Base-by-base conservation (phyloP, 257 asterid genomes). In the Ilex asprella region DNA sequence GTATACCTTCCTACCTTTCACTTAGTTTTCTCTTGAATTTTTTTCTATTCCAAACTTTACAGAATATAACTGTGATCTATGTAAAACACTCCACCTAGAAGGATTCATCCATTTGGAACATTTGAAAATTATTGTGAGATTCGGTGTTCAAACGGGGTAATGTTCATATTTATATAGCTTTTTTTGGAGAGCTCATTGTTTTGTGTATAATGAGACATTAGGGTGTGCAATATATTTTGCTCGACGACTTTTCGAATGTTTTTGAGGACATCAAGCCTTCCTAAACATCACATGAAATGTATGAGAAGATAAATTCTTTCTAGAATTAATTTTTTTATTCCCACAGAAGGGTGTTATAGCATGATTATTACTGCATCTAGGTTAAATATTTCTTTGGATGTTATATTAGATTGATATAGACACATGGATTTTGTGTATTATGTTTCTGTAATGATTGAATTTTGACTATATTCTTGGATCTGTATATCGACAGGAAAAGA, bases 381-480 rank as follows among this genome's bases (percentile, higher is more conserved):
- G 1, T 50, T 21, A 21, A 21, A 50, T 5, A 50, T 14, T 6
- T 14, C 13, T 50, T 1, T 14, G 5, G 8, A 14, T 50, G 55
- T n/a, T 50, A 44, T 44, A 44, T 8, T 7, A 44, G 0, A 8
- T 44, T 44, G 50, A 44, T 12, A 8, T 12, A 44, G 13, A 44
- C 55, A 50, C 13, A 14, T 50, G 16, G 55, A 0, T 50, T 50
- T 50, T 44, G 50, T 44, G 6, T 47, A 55, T 39, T 60, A 6
- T 56, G 29, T 56, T 31, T 35, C 55, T 56, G 31, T 63, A 1
- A 39, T 43, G 15, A 58, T 14, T 49, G 56, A 44, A 54, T 35
- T 13, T 7, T 30, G 30, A 32, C 59, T 53, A 31, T 56, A 50
- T 60, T 12, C 71, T 64, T 54, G 58, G 32, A 60, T 67, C 15